These are phyloP conservation scores for Moesziomyces sp. DNA, from an alignment of 1,284 basidiomycete genomes.

Conservation along the genomic window DNA sequence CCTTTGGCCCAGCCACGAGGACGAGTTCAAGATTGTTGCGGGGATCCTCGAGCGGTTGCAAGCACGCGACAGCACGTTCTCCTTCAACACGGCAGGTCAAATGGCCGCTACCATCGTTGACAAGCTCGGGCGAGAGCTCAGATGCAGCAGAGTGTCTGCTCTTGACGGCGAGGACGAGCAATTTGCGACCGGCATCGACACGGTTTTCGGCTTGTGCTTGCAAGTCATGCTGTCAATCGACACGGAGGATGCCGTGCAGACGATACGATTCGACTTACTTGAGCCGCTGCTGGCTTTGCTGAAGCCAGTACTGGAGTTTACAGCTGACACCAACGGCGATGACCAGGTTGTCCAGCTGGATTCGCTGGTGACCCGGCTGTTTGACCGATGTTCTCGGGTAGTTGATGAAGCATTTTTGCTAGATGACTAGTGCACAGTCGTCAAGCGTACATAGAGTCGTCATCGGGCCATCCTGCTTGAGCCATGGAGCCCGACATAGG, in stretches of 20 bases:
- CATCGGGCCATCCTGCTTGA: constrained; percentile 35
- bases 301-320: constrained; percentile 5
- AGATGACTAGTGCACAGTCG: neutral
- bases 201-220: constrained; percentile 5
- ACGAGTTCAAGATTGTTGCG: constrained; percentile 2
- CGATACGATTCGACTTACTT: neutral
- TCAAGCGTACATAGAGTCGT: constrained; percentile 33
- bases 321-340: constrained; percentile 2
- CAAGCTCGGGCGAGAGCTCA: neutral
- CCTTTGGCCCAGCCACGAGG: constrained; percentile 9
- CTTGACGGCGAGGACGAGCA: neutral
- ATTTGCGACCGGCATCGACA: neutral
- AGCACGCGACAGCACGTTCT: neutral
- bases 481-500: constrained; percentile 8
- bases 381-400: constrained; percentile 5
- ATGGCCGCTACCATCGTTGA: constrained; percentile 4
- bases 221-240: neutral
- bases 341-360: constrained; percentile 16
- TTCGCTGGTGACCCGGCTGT: constrained; percentile 8
- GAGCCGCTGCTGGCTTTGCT: constrained; percentile 7
- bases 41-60: constrained; percentile 13
- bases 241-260: neutral
- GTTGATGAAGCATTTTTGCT: neutral
- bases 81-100: neutral
- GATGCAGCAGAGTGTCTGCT: neutral